These are phyloP conservation scores for Termitomyces eurrhizus DNA, from an alignment of 768 basidiomycete genomes.

Conservation along the genomic window DNA sequence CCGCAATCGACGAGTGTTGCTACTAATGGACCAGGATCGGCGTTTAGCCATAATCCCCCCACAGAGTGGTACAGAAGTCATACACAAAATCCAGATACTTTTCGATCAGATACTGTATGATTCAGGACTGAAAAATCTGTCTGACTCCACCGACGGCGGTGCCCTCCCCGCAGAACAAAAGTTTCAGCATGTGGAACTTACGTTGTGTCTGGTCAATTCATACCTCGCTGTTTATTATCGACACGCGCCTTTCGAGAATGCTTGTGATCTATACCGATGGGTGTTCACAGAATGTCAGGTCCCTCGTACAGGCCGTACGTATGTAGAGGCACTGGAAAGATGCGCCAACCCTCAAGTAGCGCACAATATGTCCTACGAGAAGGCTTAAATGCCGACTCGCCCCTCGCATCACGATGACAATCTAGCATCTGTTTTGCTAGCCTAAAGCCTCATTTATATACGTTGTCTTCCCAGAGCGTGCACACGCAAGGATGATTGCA, in stretches of 20 bases:
- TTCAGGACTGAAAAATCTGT: slow-evolving; percentile 12
- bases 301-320: slow-evolving; percentile 48
- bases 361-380: slow-evolving; percentile 71
- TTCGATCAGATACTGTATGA: slow-evolving; percentile 59
- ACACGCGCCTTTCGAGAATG: slow-evolving; percentile 44
- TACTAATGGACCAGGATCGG: background rate
- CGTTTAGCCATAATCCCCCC: slow-evolving; percentile 61
- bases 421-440: slow-evolving; percentile 87
- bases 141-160: slow-evolving; percentile 6
- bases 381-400: slow-evolving; percentile 54
- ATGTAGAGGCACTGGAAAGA: slow-evolving; percentile 64
- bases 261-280: slow-evolving; percentile 45
- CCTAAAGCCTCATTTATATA: slow-evolving; percentile 84
- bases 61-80: slow-evolving; percentile 66
- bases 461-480: slow-evolving; percentile 52
- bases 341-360: slow-evolving; percentile 80
- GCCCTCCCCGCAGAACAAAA: slow-evolving; percentile 23
- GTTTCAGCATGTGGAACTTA: slow-evolving; percentile 57
- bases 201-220: slow-evolving; percentile 66
- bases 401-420: slow-evolving; percentile 60
- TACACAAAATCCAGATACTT: slow-evolving; percentile 64
- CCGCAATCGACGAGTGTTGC: slow-evolving; percentile 6
- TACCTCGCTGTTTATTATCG: slow-evolving; percentile 76
- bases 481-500: slow-evolving; percentile 80
- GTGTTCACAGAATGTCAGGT: slow-evolving; percentile 43